A percentile compares a stretch with the other conserved stretches of the same genome.
Conservation (phyloP, 139 green algal genomes). For the Chlamydomonas applanata region DNA sequence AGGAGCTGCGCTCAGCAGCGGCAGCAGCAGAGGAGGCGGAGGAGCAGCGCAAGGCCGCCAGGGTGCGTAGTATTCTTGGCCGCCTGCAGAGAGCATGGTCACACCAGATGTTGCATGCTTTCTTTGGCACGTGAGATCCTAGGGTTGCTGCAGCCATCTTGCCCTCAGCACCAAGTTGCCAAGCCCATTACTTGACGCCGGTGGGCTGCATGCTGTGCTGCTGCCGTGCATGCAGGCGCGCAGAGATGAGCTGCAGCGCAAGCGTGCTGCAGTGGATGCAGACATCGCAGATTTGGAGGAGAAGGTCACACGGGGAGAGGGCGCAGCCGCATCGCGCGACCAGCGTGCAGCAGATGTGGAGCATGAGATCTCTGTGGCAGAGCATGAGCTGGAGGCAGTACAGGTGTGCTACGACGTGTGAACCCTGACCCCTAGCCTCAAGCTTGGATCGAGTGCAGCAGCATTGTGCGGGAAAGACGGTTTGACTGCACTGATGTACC, state of each 20-base stretch:
- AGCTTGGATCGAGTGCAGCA: too few relatives aligned
- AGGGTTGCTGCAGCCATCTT: too few relatives aligned
- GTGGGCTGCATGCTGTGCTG: too few relatives aligned
- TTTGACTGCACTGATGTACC: too few relatives aligned
- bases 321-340: background rate
- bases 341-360: constrained; percentile 28
- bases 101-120: too few relatives aligned
- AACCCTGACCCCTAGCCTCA: background rate
- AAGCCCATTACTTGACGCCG: too few relatives aligned
- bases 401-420: background rate
- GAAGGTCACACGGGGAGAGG: constrained; percentile 11
- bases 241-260: background rate
- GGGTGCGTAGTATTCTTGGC: too few relatives aligned
- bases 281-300: constrained; percentile 11
- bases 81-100: too few relatives aligned
- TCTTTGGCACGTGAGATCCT: too few relatives aligned
- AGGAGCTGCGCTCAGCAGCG: background rate
- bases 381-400: constrained; percentile 29
- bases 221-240: constrained; percentile 9
- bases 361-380: constrained; percentile 35
- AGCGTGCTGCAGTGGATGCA: background rate
- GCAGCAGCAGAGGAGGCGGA: background rate
- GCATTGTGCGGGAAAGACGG: too few relatives aligned
- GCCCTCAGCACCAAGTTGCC: too few relatives aligned
- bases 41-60: background rate